Percentiles rank a stretch among this genome's conserved stretches.
Conservation (phyloP, 148 eudicot species). For the Camellia granthamiana region DNA sequence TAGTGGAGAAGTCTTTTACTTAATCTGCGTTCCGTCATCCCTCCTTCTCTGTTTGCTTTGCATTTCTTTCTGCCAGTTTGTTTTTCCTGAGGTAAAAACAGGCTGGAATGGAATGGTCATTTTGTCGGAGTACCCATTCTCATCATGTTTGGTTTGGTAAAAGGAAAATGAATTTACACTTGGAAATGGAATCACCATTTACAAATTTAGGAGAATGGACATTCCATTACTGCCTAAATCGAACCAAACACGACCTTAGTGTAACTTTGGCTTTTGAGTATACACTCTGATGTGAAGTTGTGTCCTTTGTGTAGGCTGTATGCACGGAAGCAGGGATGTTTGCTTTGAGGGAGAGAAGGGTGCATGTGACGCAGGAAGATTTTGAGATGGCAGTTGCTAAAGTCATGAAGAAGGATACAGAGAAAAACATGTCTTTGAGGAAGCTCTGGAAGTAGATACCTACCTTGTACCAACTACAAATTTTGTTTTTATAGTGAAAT, state of each 20-base stretch:
- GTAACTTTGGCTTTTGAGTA: neutral
- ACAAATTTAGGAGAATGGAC: no score
- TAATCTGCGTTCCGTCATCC: neutral
- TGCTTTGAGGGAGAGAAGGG: constrained; percentile 16
- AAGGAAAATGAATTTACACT: no score
- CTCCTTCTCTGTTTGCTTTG: neutral
- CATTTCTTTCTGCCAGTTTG: neutral
- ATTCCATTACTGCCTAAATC: no score
- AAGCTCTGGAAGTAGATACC: constrained; percentile 16
- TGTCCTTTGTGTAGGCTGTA: constrained; percentile 6
- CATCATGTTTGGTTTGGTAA: no score
- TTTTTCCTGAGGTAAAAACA: neutral
- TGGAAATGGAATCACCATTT: no score
- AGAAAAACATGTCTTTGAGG: constrained; percentile 14
- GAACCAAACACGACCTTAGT: no score
- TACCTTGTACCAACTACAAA: neutral
- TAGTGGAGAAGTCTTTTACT: neutral
- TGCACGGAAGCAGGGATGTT: constrained; percentile 18
- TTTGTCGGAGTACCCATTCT: no score
- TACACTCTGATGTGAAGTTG: neutral
- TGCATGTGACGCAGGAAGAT: neutral
- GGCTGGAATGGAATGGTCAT: no score
- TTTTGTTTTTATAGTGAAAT: neutral
- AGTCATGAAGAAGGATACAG: constrained; percentile 17
- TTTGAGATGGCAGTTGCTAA: constrained; percentile 11